These are phyloP conservation scores for Globisporangium alternatum DNA, from an alignment of 352 stramenopile species.

Conservation along the genomic window DNA sequence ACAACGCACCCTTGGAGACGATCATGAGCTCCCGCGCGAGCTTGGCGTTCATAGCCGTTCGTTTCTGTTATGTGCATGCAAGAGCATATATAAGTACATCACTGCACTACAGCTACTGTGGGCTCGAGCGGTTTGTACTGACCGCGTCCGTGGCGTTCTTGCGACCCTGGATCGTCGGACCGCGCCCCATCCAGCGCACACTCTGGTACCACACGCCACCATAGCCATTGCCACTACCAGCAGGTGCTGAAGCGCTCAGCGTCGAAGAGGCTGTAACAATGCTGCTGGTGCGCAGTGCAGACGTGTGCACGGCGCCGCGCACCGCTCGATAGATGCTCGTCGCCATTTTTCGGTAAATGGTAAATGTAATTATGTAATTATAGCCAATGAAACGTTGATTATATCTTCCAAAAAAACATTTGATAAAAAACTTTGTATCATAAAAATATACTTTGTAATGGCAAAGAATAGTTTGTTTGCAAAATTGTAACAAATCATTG, in stretches of 20 bases:
- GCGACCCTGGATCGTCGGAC: constrained; percentile 74
- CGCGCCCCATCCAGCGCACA: constrained; percentile 73
- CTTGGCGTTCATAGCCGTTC: constrained; percentile 72
- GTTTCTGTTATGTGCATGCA: constrained; percentile 44
- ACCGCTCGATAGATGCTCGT: background rate
- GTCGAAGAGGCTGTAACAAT: background rate
- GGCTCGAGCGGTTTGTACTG: background rate
- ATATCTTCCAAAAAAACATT: no score
- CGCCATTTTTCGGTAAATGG: background rate
- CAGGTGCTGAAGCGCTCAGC: background rate
- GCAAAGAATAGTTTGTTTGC: no score
- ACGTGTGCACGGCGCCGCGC: background rate
- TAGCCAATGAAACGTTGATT: background rate
- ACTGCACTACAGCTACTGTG: background rate
- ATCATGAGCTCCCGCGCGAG: constrained; percentile 71
- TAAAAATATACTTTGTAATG: no score
- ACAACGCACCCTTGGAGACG: constrained; percentile 67
- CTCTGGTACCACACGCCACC: constrained; percentile 33
- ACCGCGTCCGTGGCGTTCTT: constrained; percentile 82
- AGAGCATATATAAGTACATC: background rate
- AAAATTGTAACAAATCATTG: no score
- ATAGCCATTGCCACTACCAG: background rate
- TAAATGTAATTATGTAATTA: background rate
- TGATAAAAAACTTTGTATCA: no score
- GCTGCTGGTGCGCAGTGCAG: background rate